These are phyloP conservation scores for Penicillium parvum DNA, from an alignment of 495 filamentous ascomycete genomes.

Conservation along the genomic window DNA sequence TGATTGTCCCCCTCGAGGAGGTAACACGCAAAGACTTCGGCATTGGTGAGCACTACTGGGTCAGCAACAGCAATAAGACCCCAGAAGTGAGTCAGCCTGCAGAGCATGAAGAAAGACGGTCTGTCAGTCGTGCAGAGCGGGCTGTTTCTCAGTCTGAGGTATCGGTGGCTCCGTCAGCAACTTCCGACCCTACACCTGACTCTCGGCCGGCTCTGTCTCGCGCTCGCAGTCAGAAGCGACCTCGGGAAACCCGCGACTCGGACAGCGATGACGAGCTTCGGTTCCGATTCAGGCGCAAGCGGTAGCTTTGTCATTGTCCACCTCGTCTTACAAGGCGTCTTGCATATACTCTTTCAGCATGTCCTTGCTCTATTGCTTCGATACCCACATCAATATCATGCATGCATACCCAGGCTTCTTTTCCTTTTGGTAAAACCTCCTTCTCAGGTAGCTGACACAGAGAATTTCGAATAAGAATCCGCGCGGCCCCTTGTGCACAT, in stretches of 20 bases:
- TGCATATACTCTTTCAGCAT: background rate
- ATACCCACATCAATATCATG: constrained; percentile 16
- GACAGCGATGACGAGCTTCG: constrained; percentile 51
- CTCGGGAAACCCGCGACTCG: constrained; percentile 31
- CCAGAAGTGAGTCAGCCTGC: constrained; percentile 16
- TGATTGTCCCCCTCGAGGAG: constrained; percentile 78
- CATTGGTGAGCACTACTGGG: constrained; percentile 80
- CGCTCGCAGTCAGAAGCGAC: constrained; percentile 39
- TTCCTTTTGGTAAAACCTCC: no score
- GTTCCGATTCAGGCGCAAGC: constrained; percentile 56
- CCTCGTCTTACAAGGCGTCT: background rate
- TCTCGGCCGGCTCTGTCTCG: constrained; percentile 7
- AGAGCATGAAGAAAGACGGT: constrained; percentile 20
- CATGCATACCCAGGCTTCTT: background rate
- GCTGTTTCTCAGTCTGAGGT: constrained; percentile 8
- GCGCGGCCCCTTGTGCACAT: no score
- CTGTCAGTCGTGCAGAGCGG: background rate
- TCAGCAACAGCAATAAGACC: constrained; percentile 29
- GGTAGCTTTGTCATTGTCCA: constrained; percentile 11
- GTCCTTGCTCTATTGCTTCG: constrained; percentile 11
- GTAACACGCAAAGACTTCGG: constrained; percentile 74
- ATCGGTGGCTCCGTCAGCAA: constrained; percentile 9
- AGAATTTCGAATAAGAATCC: no score
- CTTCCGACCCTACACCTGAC: constrained; percentile 16
- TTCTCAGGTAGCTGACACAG: no score